These are phyloP conservation scores for Onygena corvina DNA, from an alignment of 2,329 filamentous ascomycete species.

Conservation along the genomic window DNA sequence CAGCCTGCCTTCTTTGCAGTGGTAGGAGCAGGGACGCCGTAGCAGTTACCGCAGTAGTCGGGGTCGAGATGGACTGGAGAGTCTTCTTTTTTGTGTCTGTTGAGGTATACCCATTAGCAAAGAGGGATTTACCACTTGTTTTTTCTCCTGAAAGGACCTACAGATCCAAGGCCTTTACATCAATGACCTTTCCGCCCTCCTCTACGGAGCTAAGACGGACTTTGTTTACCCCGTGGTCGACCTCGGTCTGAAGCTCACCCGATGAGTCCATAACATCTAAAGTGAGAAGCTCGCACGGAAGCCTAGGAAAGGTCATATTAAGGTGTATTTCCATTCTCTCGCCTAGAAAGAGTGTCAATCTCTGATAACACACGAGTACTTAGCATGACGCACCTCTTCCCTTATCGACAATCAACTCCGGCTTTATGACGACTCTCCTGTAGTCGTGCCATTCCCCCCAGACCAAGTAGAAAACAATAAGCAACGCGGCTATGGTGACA, in stretches of 20 bases:
- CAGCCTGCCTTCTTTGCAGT: slow-evolving; percentile 71
- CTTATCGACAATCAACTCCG: slow-evolving; percentile 92
- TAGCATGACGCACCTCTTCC: slow-evolving; percentile 56
- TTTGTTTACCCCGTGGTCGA: slow-evolving; percentile 86
- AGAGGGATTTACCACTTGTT: not conserved
- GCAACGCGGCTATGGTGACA: slow-evolving; percentile 79
- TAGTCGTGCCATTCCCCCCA: slow-evolving; percentile 97
- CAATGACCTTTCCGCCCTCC: slow-evolving; percentile 66
- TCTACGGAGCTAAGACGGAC: slow-evolving; percentile 61
- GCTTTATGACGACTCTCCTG: slow-evolving; percentile 69
- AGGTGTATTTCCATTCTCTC: slow-evolving; percentile 99
- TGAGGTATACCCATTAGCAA: not conserved
- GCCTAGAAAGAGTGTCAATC: slow-evolving; percentile 39
- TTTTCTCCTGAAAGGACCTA: slow-evolving; percentile 34
- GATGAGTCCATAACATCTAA: slow-evolving; percentile 99
- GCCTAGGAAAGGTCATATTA: slow-evolving; percentile 86
- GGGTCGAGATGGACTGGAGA: slow-evolving; percentile 70
- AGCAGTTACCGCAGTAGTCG: slow-evolving; percentile 85
- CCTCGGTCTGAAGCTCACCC: slow-evolving; percentile 88
- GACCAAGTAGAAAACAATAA: slow-evolving; percentile 77
- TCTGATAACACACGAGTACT: not conserved
- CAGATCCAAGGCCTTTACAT: slow-evolving; percentile 56
- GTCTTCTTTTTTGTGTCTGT: slow-evolving; percentile 55
- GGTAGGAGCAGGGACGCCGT: slow-evolving; percentile 63
- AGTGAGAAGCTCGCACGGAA: slow-evolving; percentile 90